Evolutionary conservation across 2,329 filamentous ascomycete species (phyloP).

Genomic region (Amphichorda felina): DNA sequence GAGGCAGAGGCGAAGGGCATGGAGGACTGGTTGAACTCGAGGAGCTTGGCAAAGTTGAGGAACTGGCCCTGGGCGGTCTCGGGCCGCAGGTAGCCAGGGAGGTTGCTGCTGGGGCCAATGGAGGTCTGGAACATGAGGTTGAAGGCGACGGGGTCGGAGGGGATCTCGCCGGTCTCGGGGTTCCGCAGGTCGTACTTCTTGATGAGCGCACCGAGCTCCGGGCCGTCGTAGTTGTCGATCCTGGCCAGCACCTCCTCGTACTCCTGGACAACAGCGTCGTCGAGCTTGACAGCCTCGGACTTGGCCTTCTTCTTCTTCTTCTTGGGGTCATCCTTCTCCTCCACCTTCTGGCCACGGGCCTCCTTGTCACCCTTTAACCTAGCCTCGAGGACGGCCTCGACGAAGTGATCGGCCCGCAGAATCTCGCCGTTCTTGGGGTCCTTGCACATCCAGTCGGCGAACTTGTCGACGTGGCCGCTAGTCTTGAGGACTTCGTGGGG

Average conservation of each 20-base stretch:
- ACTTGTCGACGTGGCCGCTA: constrained; percentile 93
- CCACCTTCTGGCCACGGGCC: constrained; percentile 72
- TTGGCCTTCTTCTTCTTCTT: constrained; percentile 91
- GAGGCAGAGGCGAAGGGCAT: constrained; percentile 98
- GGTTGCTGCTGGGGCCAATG: constrained; percentile 85
- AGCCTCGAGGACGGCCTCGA: constrained; percentile 84
- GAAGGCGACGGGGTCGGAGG: constrained; percentile 76
- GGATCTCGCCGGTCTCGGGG: constrained; percentile 64
- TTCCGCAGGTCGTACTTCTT: constrained; percentile 86
- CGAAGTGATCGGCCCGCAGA: constrained; percentile 88
- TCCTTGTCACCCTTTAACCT: constrained; percentile 85
- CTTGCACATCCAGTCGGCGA: constrained; percentile 99
- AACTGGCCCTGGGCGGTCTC: constrained; percentile 99
- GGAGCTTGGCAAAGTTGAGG: constrained; percentile 88
- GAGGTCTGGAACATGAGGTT: constrained; percentile 98
- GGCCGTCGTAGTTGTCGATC: constrained; percentile 91
- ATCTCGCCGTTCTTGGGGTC: constrained; percentile 97
- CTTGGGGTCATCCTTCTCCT: constrained; percentile 61
- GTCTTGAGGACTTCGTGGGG: constrained; percentile 92
- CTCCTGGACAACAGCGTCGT: constrained; percentile 75
- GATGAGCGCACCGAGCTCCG: constrained; percentile 79
- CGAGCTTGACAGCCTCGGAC: constrained; percentile 69
- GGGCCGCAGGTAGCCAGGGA: constrained; percentile 75
- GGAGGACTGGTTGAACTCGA: constrained; percentile 87
- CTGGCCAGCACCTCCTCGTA: constrained; percentile 84